Evolutionary conservation across 2,329 filamentous ascomycete genomes (phyloP).

Genomic region (Colletotrichum sp.): DNA sequence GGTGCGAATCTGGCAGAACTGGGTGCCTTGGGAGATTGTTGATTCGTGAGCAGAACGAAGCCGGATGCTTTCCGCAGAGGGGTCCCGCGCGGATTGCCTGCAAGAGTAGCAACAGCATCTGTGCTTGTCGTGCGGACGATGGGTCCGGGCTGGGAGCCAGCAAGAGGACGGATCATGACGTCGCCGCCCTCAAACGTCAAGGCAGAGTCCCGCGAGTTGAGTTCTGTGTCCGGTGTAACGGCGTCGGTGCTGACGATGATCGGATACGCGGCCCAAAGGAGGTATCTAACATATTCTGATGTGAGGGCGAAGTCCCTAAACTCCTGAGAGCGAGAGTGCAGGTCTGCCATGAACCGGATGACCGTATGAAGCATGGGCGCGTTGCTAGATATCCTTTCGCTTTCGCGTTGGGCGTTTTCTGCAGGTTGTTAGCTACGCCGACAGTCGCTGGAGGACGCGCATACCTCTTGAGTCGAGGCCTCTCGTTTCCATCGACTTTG

Average conservation of each 20-base stretch:
- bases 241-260: conserved; percentile 86
- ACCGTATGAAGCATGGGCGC: conserved; percentile 75
- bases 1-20: conserved; percentile 69
- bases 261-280: conserved; percentile 84
- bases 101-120: conserved; percentile 52
- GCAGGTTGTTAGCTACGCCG: neutral
- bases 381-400: conserved; percentile 55
- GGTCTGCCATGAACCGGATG: conserved; percentile 77
- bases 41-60: conserved; percentile 84
- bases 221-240: conserved; percentile 82
- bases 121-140: conserved; percentile 75
- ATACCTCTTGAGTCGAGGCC: conserved; percentile 61
- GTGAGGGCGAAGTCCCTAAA: conserved; percentile 84
- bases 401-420: conserved; percentile 47
- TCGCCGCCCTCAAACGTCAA: conserved; percentile 87
- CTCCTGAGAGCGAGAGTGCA: conserved; percentile 75
- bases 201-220: conserved; percentile 81
- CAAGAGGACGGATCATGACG: conserved; percentile 80
- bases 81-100: conserved; percentile 59
- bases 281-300: conserved; percentile 81
- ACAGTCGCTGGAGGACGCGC: neutral
- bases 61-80: conserved; percentile 83
- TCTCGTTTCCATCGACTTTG: conserved; percentile 69
- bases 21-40: conserved; percentile 62
- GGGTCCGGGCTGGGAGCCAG: conserved; percentile 64